phyloP scores from a whole-genome alignment of 345 rosid species.

The Eucalyptus globulus region DNA sequence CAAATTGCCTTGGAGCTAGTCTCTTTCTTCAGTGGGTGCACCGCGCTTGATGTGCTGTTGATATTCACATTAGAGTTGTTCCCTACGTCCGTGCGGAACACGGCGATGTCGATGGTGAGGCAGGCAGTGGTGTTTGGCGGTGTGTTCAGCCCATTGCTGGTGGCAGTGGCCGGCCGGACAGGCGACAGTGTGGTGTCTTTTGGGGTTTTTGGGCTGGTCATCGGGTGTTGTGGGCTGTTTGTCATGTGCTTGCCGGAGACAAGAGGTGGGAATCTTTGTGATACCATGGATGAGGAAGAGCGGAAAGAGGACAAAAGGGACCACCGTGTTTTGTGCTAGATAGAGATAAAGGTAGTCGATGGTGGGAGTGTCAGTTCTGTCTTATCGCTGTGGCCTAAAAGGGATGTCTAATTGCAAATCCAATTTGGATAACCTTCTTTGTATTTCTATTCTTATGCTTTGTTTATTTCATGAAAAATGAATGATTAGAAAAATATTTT shows the following conservation, averaged over 20 bases:
- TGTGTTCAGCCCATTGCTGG: background rate
- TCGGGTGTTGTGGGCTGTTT: background rate
- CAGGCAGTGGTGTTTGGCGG: slow-evolving; percentile 18
- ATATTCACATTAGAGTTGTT: slow-evolving; percentile 44
- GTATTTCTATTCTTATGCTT: background rate
- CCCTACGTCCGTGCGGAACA: slow-evolving; percentile 42
- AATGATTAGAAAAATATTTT: too few relatives aligned
- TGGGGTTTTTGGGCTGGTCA: slow-evolving; percentile 5
- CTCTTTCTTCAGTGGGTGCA: slow-evolving; percentile 49
- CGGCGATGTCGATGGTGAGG: slow-evolving; percentile 25
- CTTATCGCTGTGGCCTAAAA: background rate
- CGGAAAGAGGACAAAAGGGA: background rate
- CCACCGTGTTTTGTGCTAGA: background rate
- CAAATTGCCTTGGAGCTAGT: slow-evolving; percentile 48
- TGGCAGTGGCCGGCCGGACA: background rate
- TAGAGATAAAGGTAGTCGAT: background rate
- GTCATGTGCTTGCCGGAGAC: slow-evolving; percentile 11
- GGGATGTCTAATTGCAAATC: background rate
- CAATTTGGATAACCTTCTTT: background rate
- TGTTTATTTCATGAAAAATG: background rate
- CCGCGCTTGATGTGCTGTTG: slow-evolving; percentile 22
- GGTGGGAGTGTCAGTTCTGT: background rate
- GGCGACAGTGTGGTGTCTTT: background rate
- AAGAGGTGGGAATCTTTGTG: background rate
- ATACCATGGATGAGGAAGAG: slow-evolving; percentile 18